These are phyloP conservation scores for Bonia amplexicaulis DNA, from an alignment of 176 grass and related monocot genomes.

Conservation along the genomic window DNA sequence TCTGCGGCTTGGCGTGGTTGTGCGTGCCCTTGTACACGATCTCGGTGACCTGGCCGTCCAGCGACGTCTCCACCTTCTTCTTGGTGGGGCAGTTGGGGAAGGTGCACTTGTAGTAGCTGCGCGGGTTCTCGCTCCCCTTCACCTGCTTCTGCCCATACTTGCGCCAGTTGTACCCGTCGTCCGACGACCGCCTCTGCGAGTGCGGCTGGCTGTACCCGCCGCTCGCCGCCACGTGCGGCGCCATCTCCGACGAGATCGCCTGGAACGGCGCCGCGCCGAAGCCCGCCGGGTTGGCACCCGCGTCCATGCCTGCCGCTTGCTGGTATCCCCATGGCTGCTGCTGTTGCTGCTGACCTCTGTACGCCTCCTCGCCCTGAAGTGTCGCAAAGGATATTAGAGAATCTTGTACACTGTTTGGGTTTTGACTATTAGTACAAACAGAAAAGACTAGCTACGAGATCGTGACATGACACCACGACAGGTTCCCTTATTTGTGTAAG, in stretches of 20 bases:
- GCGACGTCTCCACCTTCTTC: constrained; percentile 92
- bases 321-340: constrained; percentile 39
- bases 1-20: constrained; percentile 80
- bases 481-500: background rate
- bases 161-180: constrained; percentile 96
- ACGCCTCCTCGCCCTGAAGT: constrained; percentile 35
- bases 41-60: constrained; percentile 92
- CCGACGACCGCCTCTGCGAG: constrained; percentile 52
- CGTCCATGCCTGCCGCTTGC: constrained; percentile 35
- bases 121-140: constrained; percentile 93
- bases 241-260: constrained; percentile 36
- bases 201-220: constrained; percentile 25
- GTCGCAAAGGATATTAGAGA: constrained; percentile 18
- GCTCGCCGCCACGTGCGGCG: background rate
- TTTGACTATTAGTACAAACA: constrained; percentile 12
- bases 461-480: background rate
- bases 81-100: constrained; percentile 85
- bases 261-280: constrained; percentile 32
- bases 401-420: background rate
- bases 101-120: constrained; percentile 99
- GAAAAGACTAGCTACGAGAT: constrained; percentile 8
- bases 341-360: constrained; percentile 34
- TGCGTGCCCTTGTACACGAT: constrained; percentile 95
- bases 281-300: constrained; percentile 16
- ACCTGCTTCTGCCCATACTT: constrained; percentile 99